These are phyloP conservation scores for Camelina hispida DNA, from an alignment of 345 rosid species.

Conservation along the genomic window DNA sequence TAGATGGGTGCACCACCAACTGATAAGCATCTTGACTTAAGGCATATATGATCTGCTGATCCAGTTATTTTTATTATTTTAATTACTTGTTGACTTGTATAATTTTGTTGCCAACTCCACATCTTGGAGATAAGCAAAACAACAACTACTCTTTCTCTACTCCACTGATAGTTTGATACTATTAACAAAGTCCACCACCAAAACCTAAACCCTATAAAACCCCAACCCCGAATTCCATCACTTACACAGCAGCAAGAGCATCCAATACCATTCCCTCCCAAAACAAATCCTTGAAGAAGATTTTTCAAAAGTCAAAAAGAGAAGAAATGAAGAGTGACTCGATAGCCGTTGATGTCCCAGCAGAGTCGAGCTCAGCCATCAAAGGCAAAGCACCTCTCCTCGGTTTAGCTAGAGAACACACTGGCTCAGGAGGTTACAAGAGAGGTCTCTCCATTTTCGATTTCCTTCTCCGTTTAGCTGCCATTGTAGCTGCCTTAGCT, in stretches of 20 bases:
- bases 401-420: conserved; percentile 31
- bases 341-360: conserved; percentile 34
- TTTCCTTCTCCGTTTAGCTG: conserved; percentile 61
- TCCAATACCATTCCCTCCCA: conserved; percentile 4
- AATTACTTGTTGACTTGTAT: conserved; percentile 30
- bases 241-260: conserved; percentile 23
- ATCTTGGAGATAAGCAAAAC: conserved; percentile 19
- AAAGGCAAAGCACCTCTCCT: conserved; percentile 48
- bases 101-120: conserved; percentile 42
- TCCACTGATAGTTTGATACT: conserved; percentile 29
- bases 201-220: conserved; percentile 22
- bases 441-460: conserved; percentile 67
- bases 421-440: conserved; percentile 45
- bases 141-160: conserved; percentile 42
- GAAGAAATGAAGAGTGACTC: conserved; percentile 41
- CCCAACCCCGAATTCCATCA: not conserved
- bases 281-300: conserved; percentile 1
- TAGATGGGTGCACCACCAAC: conserved; percentile 18
- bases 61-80: conserved; percentile 7
- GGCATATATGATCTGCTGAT: conserved; percentile 13
- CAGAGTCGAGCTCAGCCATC: conserved; percentile 39
- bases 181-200: conserved; percentile 35
- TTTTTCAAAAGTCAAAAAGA: not conserved
- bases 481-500: conserved; percentile 52
- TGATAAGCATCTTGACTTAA: conserved; percentile 8